Evolutionary conservation across 148 eudicot genomes (phyloP).

Genomic region (Camellia lanceoleosa): DNA sequence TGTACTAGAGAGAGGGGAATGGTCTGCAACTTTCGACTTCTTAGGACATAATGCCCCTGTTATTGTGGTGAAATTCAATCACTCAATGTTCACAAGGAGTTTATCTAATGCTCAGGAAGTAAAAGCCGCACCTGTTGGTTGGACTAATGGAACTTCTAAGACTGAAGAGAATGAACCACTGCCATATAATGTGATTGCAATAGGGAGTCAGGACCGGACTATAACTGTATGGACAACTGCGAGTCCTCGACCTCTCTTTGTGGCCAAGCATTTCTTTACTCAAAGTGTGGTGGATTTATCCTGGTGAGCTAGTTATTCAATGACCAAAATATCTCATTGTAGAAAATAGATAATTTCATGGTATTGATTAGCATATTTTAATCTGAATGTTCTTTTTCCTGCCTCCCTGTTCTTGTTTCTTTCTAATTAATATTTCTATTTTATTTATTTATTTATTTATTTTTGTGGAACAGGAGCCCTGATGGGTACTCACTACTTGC

Average conservation of each 20-base stretch:
- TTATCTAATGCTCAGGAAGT: conserved; percentile 47
- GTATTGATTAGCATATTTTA: background rate
- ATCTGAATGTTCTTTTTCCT: background rate
- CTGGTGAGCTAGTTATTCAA: conserved; percentile 45
- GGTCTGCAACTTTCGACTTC: conserved; percentile 98
- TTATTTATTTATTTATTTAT: too few species aligned
- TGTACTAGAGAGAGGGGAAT: conserved; percentile 96
- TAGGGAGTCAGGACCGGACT: conserved; percentile 97
- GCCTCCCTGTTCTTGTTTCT: background rate
- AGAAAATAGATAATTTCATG: background rate
- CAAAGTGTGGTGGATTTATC: conserved; percentile 97
- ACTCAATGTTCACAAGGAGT: conserved; percentile 80
- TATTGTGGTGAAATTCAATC: conserved; percentile 92
- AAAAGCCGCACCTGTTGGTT: conserved; percentile 63
- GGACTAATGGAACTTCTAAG: conserved; percentile 83
- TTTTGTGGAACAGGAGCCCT: conserved; percentile 70
- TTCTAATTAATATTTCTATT: background rate
- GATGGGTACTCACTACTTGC: conserved; percentile 96
- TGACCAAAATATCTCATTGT: background rate
- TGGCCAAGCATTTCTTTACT: conserved; percentile 90
- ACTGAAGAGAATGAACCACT: conserved; percentile 73
- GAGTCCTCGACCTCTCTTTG: conserved; percentile 96
- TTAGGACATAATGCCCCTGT: conserved; percentile 97
- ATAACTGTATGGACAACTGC: conserved; percentile 99
- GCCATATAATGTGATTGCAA: conserved; percentile 90